Conservation (phyloP, 768 basidiomycete species). For the Chlorophyllum brunneum region DNA sequence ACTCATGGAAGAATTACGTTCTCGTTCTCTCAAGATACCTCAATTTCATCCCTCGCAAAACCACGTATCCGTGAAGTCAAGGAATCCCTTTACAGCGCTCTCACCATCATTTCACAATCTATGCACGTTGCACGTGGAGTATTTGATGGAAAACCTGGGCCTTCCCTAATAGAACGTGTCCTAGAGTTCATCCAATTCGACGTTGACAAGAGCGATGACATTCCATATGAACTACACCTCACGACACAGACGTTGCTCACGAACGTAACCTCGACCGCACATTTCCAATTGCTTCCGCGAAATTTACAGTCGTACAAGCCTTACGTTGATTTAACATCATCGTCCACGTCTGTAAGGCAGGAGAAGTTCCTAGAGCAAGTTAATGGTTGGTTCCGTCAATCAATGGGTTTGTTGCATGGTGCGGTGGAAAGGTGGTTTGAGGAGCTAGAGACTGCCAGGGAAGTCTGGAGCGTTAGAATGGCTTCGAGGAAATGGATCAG, state of each 20-base stretch:
- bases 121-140: constrained; percentile 51
- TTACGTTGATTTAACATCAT: constrained; percentile 69
- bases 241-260: constrained; percentile 66
- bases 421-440: constrained; percentile 55
- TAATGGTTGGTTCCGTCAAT: constrained; percentile 60
- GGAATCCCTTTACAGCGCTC: constrained; percentile 44
- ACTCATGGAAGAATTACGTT: constrained; percentile 5
- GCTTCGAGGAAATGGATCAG: constrained; percentile 45
- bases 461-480: constrained; percentile 68
- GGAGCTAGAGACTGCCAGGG: constrained; percentile 53
- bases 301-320: constrained; percentile 78
- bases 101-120: constrained; percentile 59
- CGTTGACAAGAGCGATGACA: constrained; percentile 17
- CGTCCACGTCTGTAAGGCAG: constrained; percentile 47
- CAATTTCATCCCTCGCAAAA: constrained; percentile 22
- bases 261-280: constrained; percentile 77
- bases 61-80: constrained; percentile 47
- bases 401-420: constrained; percentile 39
- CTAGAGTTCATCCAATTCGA: constrained; percentile 63
- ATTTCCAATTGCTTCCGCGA: constrained; percentile 72
- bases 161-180: constrained; percentile 45
- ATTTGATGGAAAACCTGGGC: constrained; percentile 30
- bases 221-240: constrained; percentile 53
- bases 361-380: constrained; percentile 43
- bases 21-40: constrained; percentile 7